Conservation (phyloP, 106 monocot species). For the Posidonia australis region DNA sequence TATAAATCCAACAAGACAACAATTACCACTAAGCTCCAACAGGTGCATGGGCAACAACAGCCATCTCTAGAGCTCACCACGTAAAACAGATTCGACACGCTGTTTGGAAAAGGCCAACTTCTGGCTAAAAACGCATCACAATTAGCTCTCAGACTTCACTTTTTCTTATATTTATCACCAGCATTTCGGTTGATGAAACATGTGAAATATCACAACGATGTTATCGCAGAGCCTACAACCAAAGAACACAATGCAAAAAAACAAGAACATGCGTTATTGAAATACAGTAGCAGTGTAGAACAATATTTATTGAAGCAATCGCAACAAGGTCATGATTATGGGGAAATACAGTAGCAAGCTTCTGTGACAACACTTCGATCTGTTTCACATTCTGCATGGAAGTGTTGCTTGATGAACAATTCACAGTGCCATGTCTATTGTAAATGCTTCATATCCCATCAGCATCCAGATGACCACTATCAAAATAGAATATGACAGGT, state of each 20-base stretch:
- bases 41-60: too few relatives aligned
- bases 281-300: neutral
- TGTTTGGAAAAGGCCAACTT: neutral
- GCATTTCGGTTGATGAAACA: constrained; percentile 29
- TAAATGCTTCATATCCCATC: constrained; percentile 39
- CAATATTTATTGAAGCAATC: neutral
- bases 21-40: too few relatives aligned
- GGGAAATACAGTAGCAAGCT: too few relatives aligned
- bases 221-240: constrained; percentile 34
- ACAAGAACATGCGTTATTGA: neutral
- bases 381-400: constrained; percentile 26
- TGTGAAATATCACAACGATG: constrained; percentile 66
- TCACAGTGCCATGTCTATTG: constrained; percentile 18
- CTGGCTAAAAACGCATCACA: constrained; percentile 30
- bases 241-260: constrained; percentile 9
- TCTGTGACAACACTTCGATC: constrained; percentile 39
- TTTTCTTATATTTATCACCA: constrained; percentile 57
- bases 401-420: constrained; percentile 20
- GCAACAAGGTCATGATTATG: neutral
- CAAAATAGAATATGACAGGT: constrained; percentile 53
- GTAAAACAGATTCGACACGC: too few relatives aligned
- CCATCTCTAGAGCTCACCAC: too few relatives aligned
- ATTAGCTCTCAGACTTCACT: constrained; percentile 75
- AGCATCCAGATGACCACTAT: constrained; percentile 14
- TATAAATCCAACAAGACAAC: too few relatives aligned